Evolutionary conservation across 768 basidiomycete genomes (phyloP), one percentile per base, ranked within the genome.

Genomic region (Auricularia auricula-judae): DNA sequence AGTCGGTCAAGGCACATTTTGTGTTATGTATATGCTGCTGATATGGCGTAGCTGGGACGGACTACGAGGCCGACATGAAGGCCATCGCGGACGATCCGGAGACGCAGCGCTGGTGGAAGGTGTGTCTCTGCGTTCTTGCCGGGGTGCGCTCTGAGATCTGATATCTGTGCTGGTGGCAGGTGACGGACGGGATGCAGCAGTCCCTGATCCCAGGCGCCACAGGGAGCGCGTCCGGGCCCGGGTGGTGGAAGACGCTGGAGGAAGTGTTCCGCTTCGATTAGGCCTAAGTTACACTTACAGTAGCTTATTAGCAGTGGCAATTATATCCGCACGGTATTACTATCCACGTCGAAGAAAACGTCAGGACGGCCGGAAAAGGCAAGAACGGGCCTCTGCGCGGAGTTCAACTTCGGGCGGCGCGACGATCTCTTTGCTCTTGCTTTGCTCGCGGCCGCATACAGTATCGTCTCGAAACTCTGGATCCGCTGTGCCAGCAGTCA

Each of bases 171-270:
- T 42, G 12, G 12, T 42, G 7, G 7, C 39, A 59, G 56, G 14
- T 59, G 56, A 91, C 88, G 0, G 89, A 90, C 71, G 76, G 70
- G 3, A 88, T 91, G 88, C 90, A 92, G 74, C 83, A 86, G 73
- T 87, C 84, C 69, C 83, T 91, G 53, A 78, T 85, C n/a, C 78
- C 82, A 3, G 87, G 82, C 44, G 88, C 89, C 3, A 78, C 77
- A 4, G 88, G 89, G 16, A 89, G 88, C 66, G 88, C 83, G 11
- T 79, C 79, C 29, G 83, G 82, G 3, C 74, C 85, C 12, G 86
- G 88, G 65, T 91, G 89, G 90, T 85, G 85, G 86, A 78, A 59
- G 29, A 14, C 56, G 12, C 14, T 59, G 23, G 56, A 59, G 23
- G 56, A 59, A 33, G 56, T 59, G 14, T 59, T 59, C 56, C 56